Conservation (phyloP, 2,329 filamentous ascomycete genomes). For the Exophiala viscosa region DNA sequence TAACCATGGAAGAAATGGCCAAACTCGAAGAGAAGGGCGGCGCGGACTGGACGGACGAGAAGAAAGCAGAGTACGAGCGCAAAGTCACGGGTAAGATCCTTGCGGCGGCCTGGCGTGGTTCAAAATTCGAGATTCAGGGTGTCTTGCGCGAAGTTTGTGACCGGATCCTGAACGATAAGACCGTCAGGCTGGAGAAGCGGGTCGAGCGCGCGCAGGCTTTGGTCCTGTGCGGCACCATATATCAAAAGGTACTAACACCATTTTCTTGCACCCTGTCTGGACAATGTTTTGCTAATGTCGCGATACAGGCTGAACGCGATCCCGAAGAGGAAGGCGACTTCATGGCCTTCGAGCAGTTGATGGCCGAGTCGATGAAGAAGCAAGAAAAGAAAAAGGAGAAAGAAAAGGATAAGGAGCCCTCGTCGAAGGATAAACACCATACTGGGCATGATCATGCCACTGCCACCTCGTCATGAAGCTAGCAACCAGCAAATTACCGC, state of each 20-base stretch:
- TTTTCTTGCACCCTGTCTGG: neutral
- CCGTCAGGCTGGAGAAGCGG: slow-evolving; percentile 76
- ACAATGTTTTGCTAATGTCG: neutral
- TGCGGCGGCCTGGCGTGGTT: slow-evolving; percentile 91
- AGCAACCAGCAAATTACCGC: too few relatives aligned
- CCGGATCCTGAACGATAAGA: slow-evolving; percentile 72
- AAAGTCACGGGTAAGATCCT: slow-evolving; percentile 97
- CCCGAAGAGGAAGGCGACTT: slow-evolving; percentile 97
- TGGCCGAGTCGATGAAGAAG: slow-evolving; percentile 93
- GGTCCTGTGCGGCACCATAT: slow-evolving; percentile 83
- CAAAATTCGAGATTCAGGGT: slow-evolving; percentile 96
- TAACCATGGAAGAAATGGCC: slow-evolving; percentile 99
- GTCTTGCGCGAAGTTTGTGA: slow-evolving; percentile 95
- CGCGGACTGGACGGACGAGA: slow-evolving; percentile 98
- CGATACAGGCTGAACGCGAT: slow-evolving; percentile 70
- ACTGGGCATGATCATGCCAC: slow-evolving; percentile 9
- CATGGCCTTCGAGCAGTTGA: slow-evolving; percentile 97
- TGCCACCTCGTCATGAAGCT: too few relatives aligned
- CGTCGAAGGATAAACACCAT: slow-evolving; percentile 1
- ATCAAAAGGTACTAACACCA: slow-evolving; percentile 65
- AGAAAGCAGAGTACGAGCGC: slow-evolving; percentile 90
- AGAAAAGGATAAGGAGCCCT: slow-evolving; percentile 34
- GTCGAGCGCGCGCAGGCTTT: slow-evolving; percentile 88
- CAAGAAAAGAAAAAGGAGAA: slow-evolving; percentile 72
- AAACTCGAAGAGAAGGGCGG: slow-evolving; percentile 91